Evolutionary conservation across 75 land plant species (phyloP).

Genomic region (Pinus taeda): DNA sequence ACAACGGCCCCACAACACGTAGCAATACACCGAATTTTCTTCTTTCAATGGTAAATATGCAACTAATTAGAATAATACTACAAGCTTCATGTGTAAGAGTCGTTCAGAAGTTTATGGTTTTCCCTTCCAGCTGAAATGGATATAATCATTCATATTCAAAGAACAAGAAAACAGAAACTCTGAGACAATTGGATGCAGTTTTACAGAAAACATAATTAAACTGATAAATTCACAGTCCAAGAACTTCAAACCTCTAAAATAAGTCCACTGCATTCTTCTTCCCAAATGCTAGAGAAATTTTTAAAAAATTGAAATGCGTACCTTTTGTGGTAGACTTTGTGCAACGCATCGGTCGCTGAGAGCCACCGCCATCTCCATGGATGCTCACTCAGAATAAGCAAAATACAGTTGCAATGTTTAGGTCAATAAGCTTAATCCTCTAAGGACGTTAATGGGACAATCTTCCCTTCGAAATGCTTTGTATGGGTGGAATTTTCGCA

Average conservation of each 20-base stretch:
- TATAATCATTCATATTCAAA: neutral
- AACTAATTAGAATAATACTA: no score
- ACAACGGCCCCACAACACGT: neutral
- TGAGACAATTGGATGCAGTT: neutral
- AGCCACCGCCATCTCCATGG: conserved; percentile 5
- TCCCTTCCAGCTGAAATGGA: neutral
- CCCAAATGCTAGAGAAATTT: neutral
- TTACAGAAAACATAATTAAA: neutral
- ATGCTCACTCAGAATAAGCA: neutral
- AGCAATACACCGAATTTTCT: no score
- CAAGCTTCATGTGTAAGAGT: no score
- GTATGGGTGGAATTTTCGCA: no score
- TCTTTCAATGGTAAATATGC: no score
- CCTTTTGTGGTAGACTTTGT: neutral
- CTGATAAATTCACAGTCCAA: neutral
- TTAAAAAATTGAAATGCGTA: neutral
- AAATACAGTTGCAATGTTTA: neutral
- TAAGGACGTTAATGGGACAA: no score
- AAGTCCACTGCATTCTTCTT: neutral
- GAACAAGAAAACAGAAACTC: neutral
- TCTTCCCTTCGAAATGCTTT: no score
- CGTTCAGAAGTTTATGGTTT: no score
- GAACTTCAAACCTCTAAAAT: neutral
- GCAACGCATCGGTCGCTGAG: conserved; percentile 1
- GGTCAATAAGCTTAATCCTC: no score